Conservation (phyloP, 345 rosid species). For the Durio zibethinus region DNA sequence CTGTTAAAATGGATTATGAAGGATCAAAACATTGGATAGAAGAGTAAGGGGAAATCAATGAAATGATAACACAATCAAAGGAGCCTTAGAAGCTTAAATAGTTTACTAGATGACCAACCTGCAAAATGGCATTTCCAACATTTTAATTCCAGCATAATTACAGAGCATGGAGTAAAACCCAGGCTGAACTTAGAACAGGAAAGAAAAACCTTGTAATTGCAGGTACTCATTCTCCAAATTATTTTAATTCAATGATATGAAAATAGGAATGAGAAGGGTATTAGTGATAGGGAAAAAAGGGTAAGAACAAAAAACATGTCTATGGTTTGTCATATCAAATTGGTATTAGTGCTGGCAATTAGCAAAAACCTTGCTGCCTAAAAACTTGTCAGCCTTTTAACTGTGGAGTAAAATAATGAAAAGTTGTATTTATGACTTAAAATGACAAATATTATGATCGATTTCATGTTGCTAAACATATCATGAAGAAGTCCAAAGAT, state of each 20-base stretch:
- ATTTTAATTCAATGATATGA: not conserved
- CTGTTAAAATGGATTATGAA: not conserved
- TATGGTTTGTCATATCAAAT: not conserved
- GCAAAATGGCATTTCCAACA: not conserved
- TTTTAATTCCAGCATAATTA: not conserved
- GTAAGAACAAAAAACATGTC: not conserved
- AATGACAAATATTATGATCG: not conserved
- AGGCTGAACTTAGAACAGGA: not conserved
- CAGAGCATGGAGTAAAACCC: not conserved
- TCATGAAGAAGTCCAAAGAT: not conserved
- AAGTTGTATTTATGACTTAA: not conserved
- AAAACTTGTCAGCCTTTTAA: not conserved
- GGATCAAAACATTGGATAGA: not conserved
- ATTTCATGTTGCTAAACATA: not conserved
- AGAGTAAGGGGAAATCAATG: not conserved
- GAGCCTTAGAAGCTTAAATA: not conserved
- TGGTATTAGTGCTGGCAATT: too few relatives aligned
- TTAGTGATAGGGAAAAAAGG: not conserved
- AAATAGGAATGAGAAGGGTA: not conserved
- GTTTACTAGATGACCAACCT: not conserved
- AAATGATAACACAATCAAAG: not conserved
- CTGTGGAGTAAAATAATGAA: too few relatives aligned
- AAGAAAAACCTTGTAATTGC: not conserved
- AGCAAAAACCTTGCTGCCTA: not conserved
- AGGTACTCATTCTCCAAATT: not conserved